Evolutionary conservation across 148 eudicot species (phyloP).

Genomic region (Spergularia bocconei): DNA sequence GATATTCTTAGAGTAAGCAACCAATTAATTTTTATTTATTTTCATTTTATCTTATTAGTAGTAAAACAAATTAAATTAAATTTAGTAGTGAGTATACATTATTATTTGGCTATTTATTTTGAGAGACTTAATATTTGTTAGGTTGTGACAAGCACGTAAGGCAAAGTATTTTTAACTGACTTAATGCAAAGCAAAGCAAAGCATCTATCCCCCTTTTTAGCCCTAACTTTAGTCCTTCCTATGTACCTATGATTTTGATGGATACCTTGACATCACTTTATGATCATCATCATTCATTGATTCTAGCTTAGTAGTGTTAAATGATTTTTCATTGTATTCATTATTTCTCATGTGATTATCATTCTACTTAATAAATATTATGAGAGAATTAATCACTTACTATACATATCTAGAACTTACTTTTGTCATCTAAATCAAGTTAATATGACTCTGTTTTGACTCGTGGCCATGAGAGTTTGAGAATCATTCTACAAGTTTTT

Average conservation of each 20-base stretch:
- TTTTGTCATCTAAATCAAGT: no score
- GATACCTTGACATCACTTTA: constrained; percentile 28
- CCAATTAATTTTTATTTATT: neutral
- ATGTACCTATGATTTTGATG: neutral
- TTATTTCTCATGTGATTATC: no score
- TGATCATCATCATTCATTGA: constrained; percentile 6
- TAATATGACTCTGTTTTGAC: no score
- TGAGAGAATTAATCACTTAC: no score
- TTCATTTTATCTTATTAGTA: no score
- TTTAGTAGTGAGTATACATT: neutral
- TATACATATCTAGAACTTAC: no score
- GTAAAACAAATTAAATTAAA: neutral
- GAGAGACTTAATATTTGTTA: neutral
- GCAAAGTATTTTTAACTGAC: constrained; percentile 27
- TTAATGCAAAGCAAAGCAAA: constrained; percentile 29
- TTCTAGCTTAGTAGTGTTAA: no score
- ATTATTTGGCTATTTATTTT: neutral
- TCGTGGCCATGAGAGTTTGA: no score
- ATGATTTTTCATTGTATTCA: no score
- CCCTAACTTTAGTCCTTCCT: neutral
- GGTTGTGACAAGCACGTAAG: constrained; percentile 32
- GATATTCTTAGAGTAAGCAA: constrained; percentile 26
- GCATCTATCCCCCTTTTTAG: constrained; percentile 18
- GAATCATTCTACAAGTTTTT: no score
- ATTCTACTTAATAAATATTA: neutral